Evolutionary conservation across 106 monocot genomes (phyloP).

Genomic region (Agapanthus africanus): DNA sequence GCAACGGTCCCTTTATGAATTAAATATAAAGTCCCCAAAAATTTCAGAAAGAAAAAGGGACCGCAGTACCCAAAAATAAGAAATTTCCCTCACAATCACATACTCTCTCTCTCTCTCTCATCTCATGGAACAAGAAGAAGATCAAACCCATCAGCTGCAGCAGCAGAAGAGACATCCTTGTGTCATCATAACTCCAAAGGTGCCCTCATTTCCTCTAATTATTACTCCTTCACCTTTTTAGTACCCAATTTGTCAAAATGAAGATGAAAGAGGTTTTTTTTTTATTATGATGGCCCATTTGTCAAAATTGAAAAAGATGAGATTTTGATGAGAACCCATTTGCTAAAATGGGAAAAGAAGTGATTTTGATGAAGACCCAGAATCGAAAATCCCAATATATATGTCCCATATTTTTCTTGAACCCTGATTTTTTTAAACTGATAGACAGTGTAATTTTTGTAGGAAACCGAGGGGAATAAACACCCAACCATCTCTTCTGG

Average conservation of each 20-base stretch:
- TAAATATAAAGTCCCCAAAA: neutral
- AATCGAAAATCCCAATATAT: neutral
- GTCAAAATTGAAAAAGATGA: neutral
- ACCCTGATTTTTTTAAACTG: neutral
- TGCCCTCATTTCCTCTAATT: slow-evolving; percentile 3
- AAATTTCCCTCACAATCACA: neutral
- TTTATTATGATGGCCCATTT: neutral
- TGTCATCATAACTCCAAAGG: slow-evolving; percentile 9
- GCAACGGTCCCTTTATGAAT: slow-evolving; percentile 9
- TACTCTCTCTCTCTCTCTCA: neutral
- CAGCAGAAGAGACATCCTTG: slow-evolving; percentile 4
- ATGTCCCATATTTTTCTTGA: neutral
- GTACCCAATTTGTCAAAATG: neutral
- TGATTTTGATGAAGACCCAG: slow-evolving; percentile 11
- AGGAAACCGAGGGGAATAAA: slow-evolving; percentile 10
- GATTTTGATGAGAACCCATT: slow-evolving; percentile 9
- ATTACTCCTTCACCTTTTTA: neutral
- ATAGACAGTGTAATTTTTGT: slow-evolving; percentile 1
- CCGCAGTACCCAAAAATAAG: neutral
- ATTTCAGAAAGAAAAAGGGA: neutral
- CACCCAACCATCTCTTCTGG: neutral
- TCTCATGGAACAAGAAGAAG: slow-evolving; percentile 9
- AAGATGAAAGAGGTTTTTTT: neutral
- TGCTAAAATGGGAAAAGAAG: neutral
- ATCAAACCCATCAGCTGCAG: slow-evolving; percentile 4